Evolutionary conservation across 345 rosid genomes (phyloP).

Genomic region (Physaria fendleri): DNA sequence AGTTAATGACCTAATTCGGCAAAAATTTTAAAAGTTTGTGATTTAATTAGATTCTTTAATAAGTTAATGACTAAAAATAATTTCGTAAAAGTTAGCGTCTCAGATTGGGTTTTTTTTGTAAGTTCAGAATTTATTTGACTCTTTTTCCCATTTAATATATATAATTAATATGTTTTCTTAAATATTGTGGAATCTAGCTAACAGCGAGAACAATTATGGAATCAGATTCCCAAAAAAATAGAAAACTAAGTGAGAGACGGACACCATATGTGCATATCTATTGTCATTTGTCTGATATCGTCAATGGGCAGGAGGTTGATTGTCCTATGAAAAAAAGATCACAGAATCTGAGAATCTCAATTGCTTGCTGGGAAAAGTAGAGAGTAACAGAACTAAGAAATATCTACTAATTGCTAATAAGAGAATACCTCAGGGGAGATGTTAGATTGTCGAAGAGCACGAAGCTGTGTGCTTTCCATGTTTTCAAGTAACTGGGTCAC

Average conservation of each 20-base stretch:
- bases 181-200: too few relatives aligned
- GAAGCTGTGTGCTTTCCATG: constrained; percentile 32
- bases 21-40: too few relatives aligned
- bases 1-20: too few relatives aligned
- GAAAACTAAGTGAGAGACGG: background rate
- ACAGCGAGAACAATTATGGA: too few relatives aligned
- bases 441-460: constrained; percentile 30
- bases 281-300: background rate
- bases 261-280: background rate
- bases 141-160: too few relatives aligned
- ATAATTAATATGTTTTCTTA: too few relatives aligned
- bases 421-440: constrained; percentile 18
- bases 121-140: too few relatives aligned
- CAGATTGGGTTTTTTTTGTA: too few relatives aligned
- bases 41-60: too few relatives aligned
- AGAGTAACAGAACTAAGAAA: background rate
- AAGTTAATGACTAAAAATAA: too few relatives aligned
- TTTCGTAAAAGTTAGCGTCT: too few relatives aligned
- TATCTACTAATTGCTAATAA: background rate
- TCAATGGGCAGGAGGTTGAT: constrained; percentile 11
- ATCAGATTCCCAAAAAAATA: too few relatives aligned
- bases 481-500: constrained; percentile 32
- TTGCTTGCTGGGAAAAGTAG: background rate
- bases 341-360: background rate
- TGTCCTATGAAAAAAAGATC: constrained; percentile 9